Percentiles rank a stretch among this genome's conserved stretches.
Evolutionary conservation across 129 eudicot genomes (phyloP).

Genomic region (sunflower (Helianthus annuus)): DNA sequence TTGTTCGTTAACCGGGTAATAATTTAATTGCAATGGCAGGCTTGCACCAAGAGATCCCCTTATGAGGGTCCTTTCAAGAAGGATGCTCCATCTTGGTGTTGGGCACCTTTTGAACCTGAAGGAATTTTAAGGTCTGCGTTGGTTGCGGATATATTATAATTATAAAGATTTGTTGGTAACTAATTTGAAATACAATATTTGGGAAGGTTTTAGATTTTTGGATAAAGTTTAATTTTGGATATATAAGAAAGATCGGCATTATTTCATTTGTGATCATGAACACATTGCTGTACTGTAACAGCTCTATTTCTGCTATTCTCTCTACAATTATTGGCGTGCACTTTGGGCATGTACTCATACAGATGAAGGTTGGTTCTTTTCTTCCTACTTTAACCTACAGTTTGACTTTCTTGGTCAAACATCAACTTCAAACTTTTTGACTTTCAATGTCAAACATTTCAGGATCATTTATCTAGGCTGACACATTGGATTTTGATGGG

Average conservation of each 20-base stretch:
- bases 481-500: constrained; percentile 77
- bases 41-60: constrained; percentile 74
- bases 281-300: constrained; percentile 33
- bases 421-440: neutral
- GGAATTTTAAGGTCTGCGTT: constrained; percentile 71
- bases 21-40: constrained; percentile 39
- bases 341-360: constrained; percentile 78
- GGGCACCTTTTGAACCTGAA: constrained; percentile 95
- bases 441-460: constrained; percentile 18
- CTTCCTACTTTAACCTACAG: constrained; percentile 11
- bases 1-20: neutral
- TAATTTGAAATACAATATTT: neutral
- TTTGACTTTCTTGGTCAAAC: constrained; percentile 14
- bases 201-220: constrained; percentile 4
- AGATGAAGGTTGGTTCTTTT: constrained; percentile 55
- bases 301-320: constrained; percentile 84
- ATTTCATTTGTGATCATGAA: constrained; percentile 26
- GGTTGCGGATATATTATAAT: neutral
- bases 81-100: constrained; percentile 92
- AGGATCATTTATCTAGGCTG: constrained; percentile 73
- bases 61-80: constrained; percentile 68
- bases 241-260: neutral
- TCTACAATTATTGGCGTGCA: constrained; percentile 77
- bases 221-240: neutral
- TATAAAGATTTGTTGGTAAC: neutral